Conservation (phyloP, 805 yeast species). For the Candida stauntonica region DNA sequence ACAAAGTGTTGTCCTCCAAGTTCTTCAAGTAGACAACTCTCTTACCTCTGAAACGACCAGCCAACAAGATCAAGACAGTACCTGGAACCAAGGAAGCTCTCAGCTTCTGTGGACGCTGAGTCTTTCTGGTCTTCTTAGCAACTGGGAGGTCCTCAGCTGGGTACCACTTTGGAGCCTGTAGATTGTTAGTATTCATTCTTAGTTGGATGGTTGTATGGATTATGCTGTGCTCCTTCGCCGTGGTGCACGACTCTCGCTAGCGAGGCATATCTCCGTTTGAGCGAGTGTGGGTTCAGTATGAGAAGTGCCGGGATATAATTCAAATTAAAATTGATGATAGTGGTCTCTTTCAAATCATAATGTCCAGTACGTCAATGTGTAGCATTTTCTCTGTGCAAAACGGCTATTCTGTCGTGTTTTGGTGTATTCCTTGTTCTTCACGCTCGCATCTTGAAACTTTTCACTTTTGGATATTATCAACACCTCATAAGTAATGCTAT, state of each 20-base stretch:
- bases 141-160: slow-evolving; percentile 88
- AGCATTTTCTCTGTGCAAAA: not conserved
- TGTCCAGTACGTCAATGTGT: not conserved
- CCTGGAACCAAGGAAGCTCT: slow-evolving; percentile 97
- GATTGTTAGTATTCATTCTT: slow-evolving; percentile 3
- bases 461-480: too few relatives aligned
- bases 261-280: too few relatives aligned
- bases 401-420: not conserved
- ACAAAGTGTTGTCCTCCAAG: slow-evolving; percentile 95
- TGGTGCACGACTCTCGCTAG: too few relatives aligned
- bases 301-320: too few relatives aligned
- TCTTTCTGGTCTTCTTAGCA: slow-evolving; percentile 86
- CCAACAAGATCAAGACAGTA: slow-evolving; percentile 93
- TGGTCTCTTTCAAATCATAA: too few relatives aligned
- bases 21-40: slow-evolving; percentile 97
- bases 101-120: slow-evolving; percentile 89
- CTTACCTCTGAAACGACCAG: slow-evolving; percentile 99
- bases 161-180: slow-evolving; percentile 82
- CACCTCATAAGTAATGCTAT: too few relatives aligned
- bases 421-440: not conserved
- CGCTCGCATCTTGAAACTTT: slow-evolving; percentile 10
- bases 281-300: too few relatives aligned
- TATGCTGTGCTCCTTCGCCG: too few relatives aligned
- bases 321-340: too few relatives aligned
- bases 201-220: too few relatives aligned